A percentile compares a stretch with the other conserved stretches of the same genome.
phyloP scores from a whole-genome alignment of 2,329 filamentous ascomycete species.

The Fusarium sublunatum region DNA sequence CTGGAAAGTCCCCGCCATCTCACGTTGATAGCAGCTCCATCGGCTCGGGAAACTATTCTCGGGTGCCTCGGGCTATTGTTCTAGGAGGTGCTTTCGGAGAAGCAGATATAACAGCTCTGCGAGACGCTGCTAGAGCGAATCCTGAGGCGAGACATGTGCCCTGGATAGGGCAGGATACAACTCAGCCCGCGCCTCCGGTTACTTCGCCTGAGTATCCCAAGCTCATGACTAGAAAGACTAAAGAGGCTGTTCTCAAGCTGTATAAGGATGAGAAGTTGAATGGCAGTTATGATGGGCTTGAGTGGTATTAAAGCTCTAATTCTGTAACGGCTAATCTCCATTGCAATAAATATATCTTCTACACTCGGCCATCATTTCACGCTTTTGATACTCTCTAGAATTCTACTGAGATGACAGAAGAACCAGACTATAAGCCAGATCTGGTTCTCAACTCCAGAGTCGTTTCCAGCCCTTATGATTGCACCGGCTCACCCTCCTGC shows the following conservation, averaged over 20 bases:
- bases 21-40: conserved; percentile 18
- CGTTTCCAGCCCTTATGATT: background rate
- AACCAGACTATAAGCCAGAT: no score
- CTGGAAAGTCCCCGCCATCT: background rate
- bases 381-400: no score
- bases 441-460: background rate
- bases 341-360: no score
- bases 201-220: conserved; percentile 25
- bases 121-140: conserved; percentile 4
- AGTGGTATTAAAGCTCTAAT: conserved; percentile 23
- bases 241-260: conserved; percentile 20
- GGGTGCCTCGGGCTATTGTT: conserved; percentile 8
- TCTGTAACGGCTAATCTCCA: no score
- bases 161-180: conserved; percentile 26
- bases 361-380: no score
- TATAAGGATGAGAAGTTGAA: conserved; percentile 16
- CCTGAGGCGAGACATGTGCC: conserved; percentile 3
- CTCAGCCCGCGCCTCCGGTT: conserved; percentile 12
- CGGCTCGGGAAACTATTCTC: conserved; percentile 12
- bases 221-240: conserved; percentile 25
- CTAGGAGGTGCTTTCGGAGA: conserved; percentile 26
- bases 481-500: background rate
- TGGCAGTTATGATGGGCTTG: conserved; percentile 9
- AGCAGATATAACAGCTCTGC: conserved; percentile 6
- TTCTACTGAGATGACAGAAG: no score